phyloP scores from a whole-genome alignment of 805 yeast species.

The Yarrowia bubula region DNA sequence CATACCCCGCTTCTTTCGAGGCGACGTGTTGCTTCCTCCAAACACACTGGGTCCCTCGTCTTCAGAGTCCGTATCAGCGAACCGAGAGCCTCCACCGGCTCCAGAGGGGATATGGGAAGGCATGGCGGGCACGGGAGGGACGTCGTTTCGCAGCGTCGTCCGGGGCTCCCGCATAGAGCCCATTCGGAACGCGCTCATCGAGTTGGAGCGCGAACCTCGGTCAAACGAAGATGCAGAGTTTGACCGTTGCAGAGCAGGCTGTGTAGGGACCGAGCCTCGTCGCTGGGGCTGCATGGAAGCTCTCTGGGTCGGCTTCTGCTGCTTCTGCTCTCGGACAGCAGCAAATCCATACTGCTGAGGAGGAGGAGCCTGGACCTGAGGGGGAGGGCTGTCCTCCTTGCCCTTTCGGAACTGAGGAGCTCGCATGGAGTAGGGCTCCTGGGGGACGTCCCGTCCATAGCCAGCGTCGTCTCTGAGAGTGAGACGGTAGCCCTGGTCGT shows the following conservation, averaged over 20 bases:
- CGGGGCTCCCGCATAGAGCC: constrained; percentile 27
- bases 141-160: constrained; percentile 21
- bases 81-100: not conserved
- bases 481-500: constrained; percentile 22
- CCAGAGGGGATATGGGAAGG: not conserved
- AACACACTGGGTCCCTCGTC: not conserved
- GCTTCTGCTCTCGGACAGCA: constrained; percentile 14
- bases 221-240: constrained; percentile 27
- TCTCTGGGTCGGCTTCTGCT: not conserved
- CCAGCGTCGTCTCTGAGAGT: constrained; percentile 23
- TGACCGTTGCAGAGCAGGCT: constrained; percentile 17
- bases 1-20: constrained; percentile 18
- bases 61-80: constrained; percentile 14
- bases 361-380: not conserved
- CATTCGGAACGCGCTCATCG: constrained; percentile 24
- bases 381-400: not conserved
- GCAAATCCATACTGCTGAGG: constrained; percentile 12
- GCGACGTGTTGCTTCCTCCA: not conserved
- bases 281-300: constrained; percentile 23
- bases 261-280: not conserved
- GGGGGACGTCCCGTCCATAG: constrained; percentile 19
- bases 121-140: constrained; percentile 14
- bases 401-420: constrained; percentile 19
- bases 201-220: constrained; percentile 9
- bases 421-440: constrained; percentile 24